phyloP scores from a whole-genome alignment of 2,329 filamentous ascomycete genomes.

The Fusarium sororula region DNA sequence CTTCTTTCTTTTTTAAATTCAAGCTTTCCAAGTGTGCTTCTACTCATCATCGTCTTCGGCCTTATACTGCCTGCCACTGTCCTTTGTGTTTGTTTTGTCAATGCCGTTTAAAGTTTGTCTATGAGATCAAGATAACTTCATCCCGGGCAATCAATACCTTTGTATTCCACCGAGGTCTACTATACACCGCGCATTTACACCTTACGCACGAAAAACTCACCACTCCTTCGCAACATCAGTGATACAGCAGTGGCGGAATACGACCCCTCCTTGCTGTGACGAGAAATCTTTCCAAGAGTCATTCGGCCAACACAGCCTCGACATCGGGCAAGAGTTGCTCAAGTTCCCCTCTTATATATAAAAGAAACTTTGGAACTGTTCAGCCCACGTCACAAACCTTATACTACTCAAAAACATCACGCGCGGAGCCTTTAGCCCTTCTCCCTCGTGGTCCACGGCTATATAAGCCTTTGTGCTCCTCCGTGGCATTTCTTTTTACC shows the following conservation, averaged over 20 bases:
- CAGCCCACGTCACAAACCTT: neutral
- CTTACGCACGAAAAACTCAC: constrained; percentile 20
- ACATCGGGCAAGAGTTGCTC: neutral
- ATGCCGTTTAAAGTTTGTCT: constrained; percentile 26
- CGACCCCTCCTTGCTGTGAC: constrained; percentile 8
- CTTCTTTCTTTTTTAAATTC: neutral
- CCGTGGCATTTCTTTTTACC: neutral
- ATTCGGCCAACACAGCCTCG: constrained; percentile 1
- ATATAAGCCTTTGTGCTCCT: neutral
- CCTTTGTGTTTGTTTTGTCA: neutral
- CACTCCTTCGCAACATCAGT: neutral
- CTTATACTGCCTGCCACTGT: neutral
- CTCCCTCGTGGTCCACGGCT: neutral
- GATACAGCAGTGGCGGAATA: constrained; percentile 8
- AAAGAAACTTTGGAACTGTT: neutral
- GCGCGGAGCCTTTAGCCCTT: neutral
- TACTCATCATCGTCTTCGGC: neutral
- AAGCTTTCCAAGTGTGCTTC: neutral
- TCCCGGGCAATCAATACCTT: neutral
- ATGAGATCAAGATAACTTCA: constrained; percentile 5
- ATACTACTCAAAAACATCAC: neutral
- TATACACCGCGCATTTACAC: neutral
- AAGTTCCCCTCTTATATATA: neutral
- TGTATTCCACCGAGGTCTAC: neutral
- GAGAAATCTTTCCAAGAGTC: constrained; percentile 24